A percentile compares a stretch with the other conserved stretches of the same genome.
These are phyloP conservation scores for Herpetomonas tarakana DNA, from an alignment of 208 protist genomes.

Conservation along the genomic window DNA sequence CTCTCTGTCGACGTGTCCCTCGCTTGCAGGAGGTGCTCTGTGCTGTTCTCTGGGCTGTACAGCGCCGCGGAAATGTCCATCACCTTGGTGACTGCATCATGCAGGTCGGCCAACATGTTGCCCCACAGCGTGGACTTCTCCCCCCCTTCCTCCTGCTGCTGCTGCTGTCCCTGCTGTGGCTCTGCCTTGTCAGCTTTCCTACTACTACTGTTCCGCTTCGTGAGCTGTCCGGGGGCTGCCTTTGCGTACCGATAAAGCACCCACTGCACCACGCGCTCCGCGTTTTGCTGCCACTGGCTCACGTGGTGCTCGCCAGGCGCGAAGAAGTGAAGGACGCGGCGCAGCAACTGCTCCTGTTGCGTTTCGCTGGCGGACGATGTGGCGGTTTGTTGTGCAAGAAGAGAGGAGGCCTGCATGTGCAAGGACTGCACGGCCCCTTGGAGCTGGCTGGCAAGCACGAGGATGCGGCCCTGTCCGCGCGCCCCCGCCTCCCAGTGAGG, in stretches of 20 bases:
- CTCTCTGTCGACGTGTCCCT: too few species aligned
- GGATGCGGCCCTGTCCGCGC: too few species aligned
- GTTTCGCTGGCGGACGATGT: too few species aligned
- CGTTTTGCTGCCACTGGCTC: constrained; percentile 19
- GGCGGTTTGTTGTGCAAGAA: too few species aligned
- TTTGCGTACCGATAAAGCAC: constrained; percentile 17
- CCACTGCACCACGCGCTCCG: constrained; percentile 29
- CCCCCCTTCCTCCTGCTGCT: neutral
- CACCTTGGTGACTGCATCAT: neutral
- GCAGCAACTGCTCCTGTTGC: neutral
- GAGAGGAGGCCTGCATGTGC: neutral
- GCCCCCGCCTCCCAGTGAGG: too few species aligned
- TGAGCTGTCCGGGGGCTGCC: too few species aligned
- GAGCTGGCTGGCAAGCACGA: neutral
- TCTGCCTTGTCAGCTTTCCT: too few species aligned
- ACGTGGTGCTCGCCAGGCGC: constrained; percentile 4
- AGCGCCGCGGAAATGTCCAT: neutral
- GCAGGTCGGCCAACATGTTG: neutral
- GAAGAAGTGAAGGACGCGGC: constrained; percentile 7
- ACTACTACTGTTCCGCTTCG: too few species aligned
- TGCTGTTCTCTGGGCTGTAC: neutral
- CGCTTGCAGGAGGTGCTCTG: too few species aligned
- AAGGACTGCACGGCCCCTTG: neutral
- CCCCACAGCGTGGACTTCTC: neutral
- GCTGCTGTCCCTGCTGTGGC: too few species aligned